Evolutionary conservation across 169 alveolate species (phyloP), one percentile per base, ranked within the genome.

Genomic region (Fabrea salina): DNA sequence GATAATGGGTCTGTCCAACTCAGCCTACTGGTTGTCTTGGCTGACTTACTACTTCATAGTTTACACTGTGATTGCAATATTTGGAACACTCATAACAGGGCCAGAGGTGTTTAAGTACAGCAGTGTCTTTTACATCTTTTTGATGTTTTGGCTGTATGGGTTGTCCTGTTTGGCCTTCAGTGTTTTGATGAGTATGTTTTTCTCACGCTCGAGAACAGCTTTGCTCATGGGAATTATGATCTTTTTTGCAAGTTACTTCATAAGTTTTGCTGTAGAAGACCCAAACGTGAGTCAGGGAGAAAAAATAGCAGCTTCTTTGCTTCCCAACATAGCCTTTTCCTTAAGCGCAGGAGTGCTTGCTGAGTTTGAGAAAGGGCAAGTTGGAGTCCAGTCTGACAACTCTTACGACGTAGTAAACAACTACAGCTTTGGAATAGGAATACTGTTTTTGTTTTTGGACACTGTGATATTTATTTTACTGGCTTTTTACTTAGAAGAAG

Each of bases 1-100:
- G 79, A 90, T 93, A 79, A 89, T 93, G 94, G 97, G 97, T 0
- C 77, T 93, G 76, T 59, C 83, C 1, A 90, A 90, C 70, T 68
- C 77, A 37, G 79, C 93, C 4, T 90, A 89, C 59, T 88, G 85
- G 74, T 41, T 86, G 25, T 85, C 94, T 5, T 91, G 93, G 91
- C 66, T 90, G 61, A 64, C 82, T 35, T 81, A 86, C 61, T 90
- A 79, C 67, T 58, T 85, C 37, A 33, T 35, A 58, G 35, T 86
- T 8, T 64, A 64, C 51, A 40, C 35, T 5, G n/a, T 64, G 4
- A 37, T 64, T 37, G 76, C 56, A 64, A 30, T 5, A 30, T 11
- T 32, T 58, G 71, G 47, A 0, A 43, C 47, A 32, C 16, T 58
- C 33, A 58, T 58, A 30, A 39, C 35, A 13, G n/a, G n/a, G n/a